Evolutionary conservation across 805 yeast species (phyloP), one percentile per base, ranked within the genome.

Genomic region (Lachancea fermentati): DNA sequence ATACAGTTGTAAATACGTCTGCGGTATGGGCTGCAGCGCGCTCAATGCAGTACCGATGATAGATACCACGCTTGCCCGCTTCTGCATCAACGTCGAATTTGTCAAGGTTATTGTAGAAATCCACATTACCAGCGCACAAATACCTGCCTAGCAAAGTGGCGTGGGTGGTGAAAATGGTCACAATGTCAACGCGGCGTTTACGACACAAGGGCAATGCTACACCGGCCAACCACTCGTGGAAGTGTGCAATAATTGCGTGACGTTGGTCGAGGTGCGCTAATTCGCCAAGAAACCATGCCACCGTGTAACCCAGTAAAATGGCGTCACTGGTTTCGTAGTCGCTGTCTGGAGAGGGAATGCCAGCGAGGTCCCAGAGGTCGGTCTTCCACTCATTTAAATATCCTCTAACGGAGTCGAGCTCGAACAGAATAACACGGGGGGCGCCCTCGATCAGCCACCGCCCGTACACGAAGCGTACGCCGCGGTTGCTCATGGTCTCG

Each of bases 161-260:
- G 64, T 91, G 98, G 16, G 98, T 91, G 30, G 98, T 91, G 72
- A 91, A 91, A 48, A 91, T 83, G 18, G 98, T 89, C 44, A 96
- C 87, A 45, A 87, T 88, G 57, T 91, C 98, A 44, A 91, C 81
- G 55, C 87, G 76, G 56, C 97, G 79, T 63, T 86, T 86, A 55
- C 96, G 73, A 62, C 96, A 88, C 42, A 91, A 70, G 0, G 98
- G 97, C 45, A 93, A 69, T 0, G 95, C 96, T 34, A 93, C 88
- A 52, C 97, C 97, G 1, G 98, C 97, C 43, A 91, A 74, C 98
- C 98, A 91, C 68, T 91, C 98, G 68, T 91, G 98, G 62, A 85
- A 89, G 60, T 91, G 98, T 42, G 93, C 81, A 46, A 91, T 81
- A 37, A 93, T 88, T 0, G 97, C 97, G 52, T 91, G 79, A 39